Conservation (phyloP, 345 rosid species). For the Heritiera littoralis region DNA sequence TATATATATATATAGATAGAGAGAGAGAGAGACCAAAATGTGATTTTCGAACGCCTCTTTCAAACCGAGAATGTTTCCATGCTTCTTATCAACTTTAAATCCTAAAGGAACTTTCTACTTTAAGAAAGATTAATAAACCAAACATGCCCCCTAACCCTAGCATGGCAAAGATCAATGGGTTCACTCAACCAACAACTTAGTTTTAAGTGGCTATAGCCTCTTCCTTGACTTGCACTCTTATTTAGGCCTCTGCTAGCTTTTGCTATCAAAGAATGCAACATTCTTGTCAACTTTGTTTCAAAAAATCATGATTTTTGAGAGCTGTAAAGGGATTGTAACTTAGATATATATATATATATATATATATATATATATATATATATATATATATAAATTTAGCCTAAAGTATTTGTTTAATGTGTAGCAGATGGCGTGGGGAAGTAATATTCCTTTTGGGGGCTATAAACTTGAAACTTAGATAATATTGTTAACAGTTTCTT, state of each 20-base stretch:
- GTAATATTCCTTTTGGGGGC: slow-evolving; percentile 5
- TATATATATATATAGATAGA: too few species aligned
- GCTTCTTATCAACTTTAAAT: not conserved
- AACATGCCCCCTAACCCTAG: not conserved
- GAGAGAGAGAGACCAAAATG: too few species aligned
- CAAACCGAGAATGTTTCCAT: not conserved
- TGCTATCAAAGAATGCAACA: slow-evolving; percentile 2
- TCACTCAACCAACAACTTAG: not conserved
- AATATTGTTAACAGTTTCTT: not conserved
- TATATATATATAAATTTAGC: too few species aligned
- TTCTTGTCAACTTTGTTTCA: not conserved
- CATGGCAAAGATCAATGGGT: not conserved
- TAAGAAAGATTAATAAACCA: slow-evolving; percentile 4
- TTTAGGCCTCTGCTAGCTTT: not conserved
- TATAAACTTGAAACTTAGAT: not conserved
- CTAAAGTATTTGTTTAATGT: not conserved
- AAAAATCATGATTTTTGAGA: slow-evolving; percentile 6
- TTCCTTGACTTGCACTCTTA: not conserved
- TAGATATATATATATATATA: not conserved
- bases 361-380: too few species aligned
- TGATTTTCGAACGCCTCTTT: not conserved
- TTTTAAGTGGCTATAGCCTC: not conserved
- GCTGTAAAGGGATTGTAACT: not conserved
- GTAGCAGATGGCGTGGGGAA: not conserved
- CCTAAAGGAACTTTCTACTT: not conserved